A percentile compares a stretch with the other conserved stretches of the same genome.
These are phyloP conservation scores for Boletus fagicola DNA, from an alignment of 768 basidiomycete species.

Conservation along the genomic window DNA sequence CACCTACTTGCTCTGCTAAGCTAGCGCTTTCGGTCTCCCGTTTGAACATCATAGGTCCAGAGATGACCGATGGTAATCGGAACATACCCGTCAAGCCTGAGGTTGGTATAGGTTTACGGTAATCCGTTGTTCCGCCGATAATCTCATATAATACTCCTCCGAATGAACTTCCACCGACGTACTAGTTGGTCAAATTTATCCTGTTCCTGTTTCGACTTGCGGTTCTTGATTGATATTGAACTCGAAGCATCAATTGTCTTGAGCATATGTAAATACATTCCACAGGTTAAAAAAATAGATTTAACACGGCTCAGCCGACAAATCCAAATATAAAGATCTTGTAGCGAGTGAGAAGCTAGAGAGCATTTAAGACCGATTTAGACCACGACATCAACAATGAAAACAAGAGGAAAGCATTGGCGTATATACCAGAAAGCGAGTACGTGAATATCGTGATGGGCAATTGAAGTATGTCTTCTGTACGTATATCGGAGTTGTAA, in stretches of 20 bases:
- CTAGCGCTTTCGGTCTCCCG: not conserved
- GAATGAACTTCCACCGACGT: not conserved
- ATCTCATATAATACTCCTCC: not conserved
- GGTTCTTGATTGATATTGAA: not conserved
- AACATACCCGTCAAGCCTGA: not conserved
- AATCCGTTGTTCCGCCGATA: not conserved
- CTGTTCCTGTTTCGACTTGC: not conserved
- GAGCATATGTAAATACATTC: not conserved
- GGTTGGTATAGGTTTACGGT: not conserved
- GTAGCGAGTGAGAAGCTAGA: not conserved
- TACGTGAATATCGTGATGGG: slow-evolving; percentile 13
- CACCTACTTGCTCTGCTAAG: too few relatives aligned
- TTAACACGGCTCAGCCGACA: slow-evolving; percentile 15
- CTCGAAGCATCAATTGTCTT: not conserved
- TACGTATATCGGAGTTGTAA: slow-evolving; percentile 2
- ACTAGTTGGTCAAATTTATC: too few relatives aligned
- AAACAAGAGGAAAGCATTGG: slow-evolving; percentile 15
- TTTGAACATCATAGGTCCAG: not conserved
- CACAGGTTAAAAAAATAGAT: not conserved
- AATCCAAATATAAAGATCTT: slow-evolving; percentile 4
- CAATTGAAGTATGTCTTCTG: slow-evolving; percentile 7
- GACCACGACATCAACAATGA: slow-evolving; percentile 6
- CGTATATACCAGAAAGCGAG: slow-evolving; percentile 13
- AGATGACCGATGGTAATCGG: not conserved
- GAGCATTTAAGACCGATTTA: slow-evolving; percentile 8